Evolutionary conservation across 176 grass and related monocot species (phyloP), one percentile per base, ranked within the genome.

Genomic region (Zizania latifolia): DNA sequence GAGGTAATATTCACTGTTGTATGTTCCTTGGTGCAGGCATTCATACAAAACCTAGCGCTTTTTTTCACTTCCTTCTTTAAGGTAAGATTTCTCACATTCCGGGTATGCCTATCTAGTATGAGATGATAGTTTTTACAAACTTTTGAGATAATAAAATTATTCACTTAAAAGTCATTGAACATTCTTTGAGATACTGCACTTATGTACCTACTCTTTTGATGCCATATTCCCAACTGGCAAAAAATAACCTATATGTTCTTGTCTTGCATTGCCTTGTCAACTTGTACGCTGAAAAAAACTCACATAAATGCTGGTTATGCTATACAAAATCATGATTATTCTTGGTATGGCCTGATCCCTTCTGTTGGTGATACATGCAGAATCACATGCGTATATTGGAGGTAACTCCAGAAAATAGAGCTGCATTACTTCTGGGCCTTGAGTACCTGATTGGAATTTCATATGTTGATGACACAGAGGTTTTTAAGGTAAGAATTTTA

Each of bases 31-130:
- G 31, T 72, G 36, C 78, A 96, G 92, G 96, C 96, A 40, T 99
- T 99, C 87, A 90, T 99, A 78, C 91, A 99, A 88, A 99, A 99
- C 77, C 83, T 99, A 16, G 96, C 96, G 9, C 68, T 99, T 16
- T 99, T 99, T 77, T 99, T 95, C 77, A 92, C 96, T 63, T 89
- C 96, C 45, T 99, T 99, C 74, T 99, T 84, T 57, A 99, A 99
- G 96, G 96, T 84, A 88, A 85, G 77, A 12, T 60, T 22, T 26
- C 56, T 76, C 22, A 26, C 59, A 48, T 70, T 21, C 13, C 65
- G 33, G 27, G 71, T 60, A 6, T 43, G 39, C 60, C 1, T 32
- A 44, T 70, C 3, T 33, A 44, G 17, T 33, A 15, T 48, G 67
- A 10, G 8, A 34, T 70, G 33, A n/a, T 36, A 57, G 63, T 55